Conservation (phyloP, 345 rosid genomes). For the Xanthoceras sorbifolium region DNA sequence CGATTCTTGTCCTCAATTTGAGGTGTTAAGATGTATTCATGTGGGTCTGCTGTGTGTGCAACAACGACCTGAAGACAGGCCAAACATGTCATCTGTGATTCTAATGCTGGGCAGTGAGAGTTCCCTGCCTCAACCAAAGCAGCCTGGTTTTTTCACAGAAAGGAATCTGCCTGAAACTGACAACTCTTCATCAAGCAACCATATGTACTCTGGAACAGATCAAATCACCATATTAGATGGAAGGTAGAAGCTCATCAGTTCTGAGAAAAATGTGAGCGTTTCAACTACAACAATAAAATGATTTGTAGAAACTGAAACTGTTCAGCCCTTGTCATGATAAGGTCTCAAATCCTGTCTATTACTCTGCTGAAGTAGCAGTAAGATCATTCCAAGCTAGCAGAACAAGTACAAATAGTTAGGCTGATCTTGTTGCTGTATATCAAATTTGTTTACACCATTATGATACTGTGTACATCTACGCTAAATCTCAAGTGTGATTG, state of each 20-base stretch:
- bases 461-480: too few relatives aligned
- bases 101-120: slow-evolving; percentile 32
- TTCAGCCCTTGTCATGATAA: neutral
- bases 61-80: slow-evolving; percentile 30
- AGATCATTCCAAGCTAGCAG: too few relatives aligned
- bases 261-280: neutral
- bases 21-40: slow-evolving; percentile 27
- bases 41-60: slow-evolving; percentile 33
- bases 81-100: slow-evolving; percentile 32
- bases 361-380: too few relatives aligned
- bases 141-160: slow-evolving; percentile 16
- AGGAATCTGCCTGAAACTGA: neutral
- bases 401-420: too few relatives aligned
- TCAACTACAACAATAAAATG: neutral
- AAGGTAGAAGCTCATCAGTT: slow-evolving; percentile 3
- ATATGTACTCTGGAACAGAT: slow-evolving; percentile 7
- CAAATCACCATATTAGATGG: slow-evolving; percentile 21
- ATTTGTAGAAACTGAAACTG: neutral
- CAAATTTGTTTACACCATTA: too few relatives aligned
- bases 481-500: too few relatives aligned
- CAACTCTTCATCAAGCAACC: neutral
- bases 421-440: too few relatives aligned
- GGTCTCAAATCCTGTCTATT: too few relatives aligned
- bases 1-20: neutral
- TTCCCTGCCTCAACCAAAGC: slow-evolving; percentile 28